Percentiles rank a stretch among this genome's conserved stretches.
phyloP scores from a whole-genome alignment of 352 stramenopile species.

The Achlya hypogyna region DNA sequence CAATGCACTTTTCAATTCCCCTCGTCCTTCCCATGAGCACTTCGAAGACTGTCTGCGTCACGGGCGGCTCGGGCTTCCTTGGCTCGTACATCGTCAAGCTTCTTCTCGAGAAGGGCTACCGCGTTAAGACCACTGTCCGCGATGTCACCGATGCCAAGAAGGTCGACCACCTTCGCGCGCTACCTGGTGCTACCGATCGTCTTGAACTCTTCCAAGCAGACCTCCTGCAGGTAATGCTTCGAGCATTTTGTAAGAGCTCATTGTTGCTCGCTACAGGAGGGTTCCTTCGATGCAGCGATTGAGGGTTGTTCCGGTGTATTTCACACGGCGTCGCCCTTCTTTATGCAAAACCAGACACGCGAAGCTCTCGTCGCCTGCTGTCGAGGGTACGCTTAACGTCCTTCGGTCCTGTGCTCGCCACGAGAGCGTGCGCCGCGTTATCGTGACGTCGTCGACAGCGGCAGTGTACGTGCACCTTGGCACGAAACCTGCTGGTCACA shows the following conservation, averaged over 20 bases:
- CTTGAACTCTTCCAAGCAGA: constrained; percentile 29
- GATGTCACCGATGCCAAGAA: constrained; percentile 10
- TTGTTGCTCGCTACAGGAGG: constrained; percentile 1
- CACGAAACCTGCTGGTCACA: constrained; percentile 10
- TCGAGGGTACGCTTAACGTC: constrained; percentile 21
- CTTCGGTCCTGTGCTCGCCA: constrained; percentile 15
- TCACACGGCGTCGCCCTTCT: constrained; percentile 25
- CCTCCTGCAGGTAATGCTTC: constrained; percentile 19
- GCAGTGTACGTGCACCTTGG: constrained; percentile 22
- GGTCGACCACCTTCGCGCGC: constrained; percentile 17
- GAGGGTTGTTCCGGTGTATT: constrained; percentile 22
- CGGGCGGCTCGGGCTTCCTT: constrained; percentile 22
- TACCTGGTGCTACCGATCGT: constrained; percentile 13
- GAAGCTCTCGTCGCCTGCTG: constrained; percentile 22
- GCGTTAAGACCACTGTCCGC: constrained; percentile 20
- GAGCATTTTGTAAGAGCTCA: neutral
- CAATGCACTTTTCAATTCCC: neutral
- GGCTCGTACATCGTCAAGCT: constrained; percentile 11
- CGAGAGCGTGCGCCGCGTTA: constrained; percentile 22
- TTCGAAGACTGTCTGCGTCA: constrained; percentile 17
- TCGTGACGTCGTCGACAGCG: constrained; percentile 26
- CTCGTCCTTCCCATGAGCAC: neutral
- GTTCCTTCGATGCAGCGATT: constrained; percentile 25
- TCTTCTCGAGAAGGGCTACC: constrained; percentile 21
- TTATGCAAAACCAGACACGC: constrained; percentile 21